phyloP scores from a whole-genome alignment of 495 filamentous ascomycete species.

The Pseudevernia furfuracea region DNA sequence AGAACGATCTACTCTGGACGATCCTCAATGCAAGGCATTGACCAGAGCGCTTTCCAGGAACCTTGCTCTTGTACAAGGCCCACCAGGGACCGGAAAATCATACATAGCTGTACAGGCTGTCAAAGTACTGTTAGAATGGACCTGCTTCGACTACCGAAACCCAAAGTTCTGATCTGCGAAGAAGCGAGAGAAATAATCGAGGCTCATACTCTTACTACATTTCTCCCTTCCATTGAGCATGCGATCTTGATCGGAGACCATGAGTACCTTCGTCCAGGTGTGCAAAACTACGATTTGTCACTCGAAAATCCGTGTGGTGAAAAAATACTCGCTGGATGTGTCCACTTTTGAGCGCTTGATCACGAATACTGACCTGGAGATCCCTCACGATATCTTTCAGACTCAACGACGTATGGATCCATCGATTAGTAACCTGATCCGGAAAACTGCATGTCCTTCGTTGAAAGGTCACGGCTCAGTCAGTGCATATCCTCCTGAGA shows the following conservation, averaged over 20 bases:
- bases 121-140: conserved; percentile 56
- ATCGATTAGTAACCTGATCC: conserved; percentile 50
- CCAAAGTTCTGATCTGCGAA: conserved; percentile 68
- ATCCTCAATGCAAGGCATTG: conserved; percentile 50
- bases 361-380: conserved; percentile 32
- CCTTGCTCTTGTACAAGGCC: conserved; percentile 67
- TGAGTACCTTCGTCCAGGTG: conserved; percentile 60
- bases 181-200: conserved; percentile 75
- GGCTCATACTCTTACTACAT: conserved; percentile 56
- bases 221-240: conserved; percentile 65
- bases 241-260: conserved; percentile 76
- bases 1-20: conserved; percentile 46
- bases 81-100: conserved; percentile 74
- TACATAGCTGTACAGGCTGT: conserved; percentile 52
- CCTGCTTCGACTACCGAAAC: conserved; percentile 50
- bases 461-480: conserved; percentile 46
- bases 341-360: conserved; percentile 62
- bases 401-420: conserved; percentile 79
- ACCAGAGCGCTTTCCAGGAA: conserved; percentile 46
- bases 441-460: conserved; percentile 55
- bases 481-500: conserved; percentile 53
- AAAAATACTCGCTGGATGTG: conserved; percentile 52
- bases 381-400: conserved; percentile 50
- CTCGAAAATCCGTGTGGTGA: conserved; percentile 47
- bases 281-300: conserved; percentile 56